A percentile compares a stretch with the other conserved stretches of the same genome.
phyloP scores from a whole-genome alignment of 768 basidiomycete genomes.

The Mycena polygramma region DNA sequence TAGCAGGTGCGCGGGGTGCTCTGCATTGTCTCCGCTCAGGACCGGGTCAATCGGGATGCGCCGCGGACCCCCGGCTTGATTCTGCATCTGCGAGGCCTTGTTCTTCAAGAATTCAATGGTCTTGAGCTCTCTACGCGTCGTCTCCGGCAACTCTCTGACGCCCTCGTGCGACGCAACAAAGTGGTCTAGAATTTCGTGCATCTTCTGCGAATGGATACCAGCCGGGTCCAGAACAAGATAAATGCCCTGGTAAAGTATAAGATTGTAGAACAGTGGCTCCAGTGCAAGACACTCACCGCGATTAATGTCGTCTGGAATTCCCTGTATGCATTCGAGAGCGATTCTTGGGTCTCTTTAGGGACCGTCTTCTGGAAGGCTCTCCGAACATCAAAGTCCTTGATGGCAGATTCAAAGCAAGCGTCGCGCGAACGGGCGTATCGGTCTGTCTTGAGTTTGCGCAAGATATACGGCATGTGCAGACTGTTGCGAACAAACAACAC shows the following conservation, averaged over 20 bases:
- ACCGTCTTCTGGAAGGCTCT: conserved; percentile 73
- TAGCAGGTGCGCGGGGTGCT: conserved; percentile 66
- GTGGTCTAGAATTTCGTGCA: conserved; percentile 85
- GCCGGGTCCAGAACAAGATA: conserved; percentile 85
- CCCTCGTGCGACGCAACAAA: conserved; percentile 80
- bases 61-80: conserved; percentile 49
- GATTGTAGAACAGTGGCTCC: not conserved
- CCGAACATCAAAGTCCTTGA: conserved; percentile 87
- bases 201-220: conserved; percentile 74
- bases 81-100: conserved; percentile 70
- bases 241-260: conserved; percentile 52
- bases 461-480: conserved; percentile 89
- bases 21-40: conserved; percentile 44
- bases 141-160: conserved; percentile 82
- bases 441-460: conserved; percentile 83
- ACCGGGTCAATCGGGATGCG: conserved; percentile 45
- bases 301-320: conserved; percentile 94
- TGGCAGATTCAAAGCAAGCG: conserved; percentile 93
- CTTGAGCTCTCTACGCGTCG: conserved; percentile 84
- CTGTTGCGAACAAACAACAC: conserved; percentile 88
- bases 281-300: conserved; percentile 54
- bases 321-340: conserved; percentile 84
- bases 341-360: conserved; percentile 73
- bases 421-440: conserved; percentile 84
- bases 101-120: conserved; percentile 86